Percentiles rank a stretch among this genome's conserved stretches.
Evolutionary conservation across 1,139 yeast species (phyloP).

Genomic region (Yamadazyma kanchanaburiensis): DNA sequence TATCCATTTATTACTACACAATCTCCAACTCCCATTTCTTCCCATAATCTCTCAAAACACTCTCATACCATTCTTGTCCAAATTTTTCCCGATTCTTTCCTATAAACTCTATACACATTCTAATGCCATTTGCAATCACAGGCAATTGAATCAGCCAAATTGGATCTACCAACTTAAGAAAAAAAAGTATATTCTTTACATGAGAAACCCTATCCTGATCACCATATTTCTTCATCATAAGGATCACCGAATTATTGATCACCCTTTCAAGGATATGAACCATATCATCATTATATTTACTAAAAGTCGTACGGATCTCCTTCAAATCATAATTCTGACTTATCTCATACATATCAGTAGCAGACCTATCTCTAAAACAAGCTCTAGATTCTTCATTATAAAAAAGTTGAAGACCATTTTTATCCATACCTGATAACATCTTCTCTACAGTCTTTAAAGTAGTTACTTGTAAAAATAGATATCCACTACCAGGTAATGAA

Average conservation of each 20-base stretch:
- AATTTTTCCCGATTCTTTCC: too few relatives aligned
- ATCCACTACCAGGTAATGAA: background rate
- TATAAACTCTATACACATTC: too few relatives aligned
- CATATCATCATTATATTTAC: background rate
- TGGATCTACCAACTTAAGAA: background rate
- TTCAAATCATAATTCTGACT: background rate
- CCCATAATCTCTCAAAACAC: too few relatives aligned
- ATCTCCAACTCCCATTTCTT: too few relatives aligned
- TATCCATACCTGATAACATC: background rate
- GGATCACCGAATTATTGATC: background rate
- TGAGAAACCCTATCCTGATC: too few relatives aligned
- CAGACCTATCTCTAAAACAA: background rate
- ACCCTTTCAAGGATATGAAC: background rate
- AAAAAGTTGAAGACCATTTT: background rate
- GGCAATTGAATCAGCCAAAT: conserved; percentile 1
- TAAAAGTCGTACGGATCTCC: background rate
- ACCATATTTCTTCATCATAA: background rate
- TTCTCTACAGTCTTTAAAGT: background rate
- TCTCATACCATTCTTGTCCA: too few relatives aligned
- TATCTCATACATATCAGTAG: background rate
- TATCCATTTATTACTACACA: too few relatives aligned
- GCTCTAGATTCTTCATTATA: background rate
- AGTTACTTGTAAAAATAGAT: background rate
- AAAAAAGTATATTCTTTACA: conserved; percentile 1
- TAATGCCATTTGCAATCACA: too few relatives aligned